Base-by-base conservation (phyloP, 148 eudicot genomes). In the Vaccinium corymbosum region DNA sequence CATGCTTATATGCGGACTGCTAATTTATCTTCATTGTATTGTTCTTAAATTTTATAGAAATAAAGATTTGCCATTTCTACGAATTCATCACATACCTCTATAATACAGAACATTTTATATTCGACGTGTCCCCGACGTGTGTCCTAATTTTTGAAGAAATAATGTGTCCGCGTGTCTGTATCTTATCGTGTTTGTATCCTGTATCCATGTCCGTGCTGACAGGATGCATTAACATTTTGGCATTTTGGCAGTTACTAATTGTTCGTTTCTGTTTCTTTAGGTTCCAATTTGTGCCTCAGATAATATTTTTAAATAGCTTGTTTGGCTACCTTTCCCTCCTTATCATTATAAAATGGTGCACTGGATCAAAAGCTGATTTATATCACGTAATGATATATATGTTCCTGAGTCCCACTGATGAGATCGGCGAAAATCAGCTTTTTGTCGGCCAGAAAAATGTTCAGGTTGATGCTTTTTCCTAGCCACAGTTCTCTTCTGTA, bases 361-460 rank as follows among this genome's bases (percentile, higher is more conserved):
- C 92, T 68, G 93, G 93, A 53, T 91, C 93, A 72, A 38, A 91
- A 88, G 90, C 93, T 87, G 93, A 91, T 87, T 78, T 91, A 83
- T 89, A 91, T 84, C 93, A 91, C 70, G 85, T 91, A 81, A 90
- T 91, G 92, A 91, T 91, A 81, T 91, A 91, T 85, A 91, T 91
- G 93, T 91, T 91, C 83, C 92, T 91, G 49, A 83, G 92, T 87
- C 99, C 98, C 68, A 97, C 97, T 42, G 99, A 93, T 80, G 99
- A 97, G 7, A 88, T 95, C 46, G 98, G 96, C 77, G 99, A 97
- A 85, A 97, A 97, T 83, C 89, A 94, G 90, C 98, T 95, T 78
- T 97, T 97, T 86, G 82, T 88, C 84, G 98, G 98, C 83, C 99
- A 97, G 88, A 95, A 90, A 88, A 89, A 81, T 10, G 80, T 88